Base-by-base conservation (phyloP, 176 grass and related monocot genomes). In the Oryza coarctata region DNA sequence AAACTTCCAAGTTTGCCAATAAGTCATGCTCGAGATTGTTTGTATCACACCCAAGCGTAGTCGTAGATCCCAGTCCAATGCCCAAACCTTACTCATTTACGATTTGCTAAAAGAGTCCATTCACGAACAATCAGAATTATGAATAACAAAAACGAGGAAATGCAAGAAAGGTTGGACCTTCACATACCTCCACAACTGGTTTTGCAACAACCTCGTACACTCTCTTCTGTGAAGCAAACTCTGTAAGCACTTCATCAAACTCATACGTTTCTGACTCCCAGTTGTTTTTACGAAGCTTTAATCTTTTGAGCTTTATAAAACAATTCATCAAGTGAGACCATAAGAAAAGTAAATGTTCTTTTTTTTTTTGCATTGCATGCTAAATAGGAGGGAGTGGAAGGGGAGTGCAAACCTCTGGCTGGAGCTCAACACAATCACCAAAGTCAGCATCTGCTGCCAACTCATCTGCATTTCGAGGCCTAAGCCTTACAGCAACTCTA, bases 131-230 rank as follows among this genome's bases (percentile, higher is more conserved):
- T 84, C 33, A 18, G 10, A 74, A 64, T 70, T 17, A 35, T 43
- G 33, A 84, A 22, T 29, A 70, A 57, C 30, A 79, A 28, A 43
- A 15, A 44, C 0, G 13, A 17, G 72, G 26, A 69, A 38, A 63
- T 33, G 39, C n/a, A 18, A 90, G 33, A 84, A 77, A 74, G 50
- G 69, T 70, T 61, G 23, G 18, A 88, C 50, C 50, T 76, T 82
- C 75, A 70, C 29, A 74, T 96, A 99, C 97, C 97, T 99, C 97
- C 3, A 99, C 93, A 76, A 99, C 97, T 63, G 97, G 97, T 86
- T 99, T 99, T n/a, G 97, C 91, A 45, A 99, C 97, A 68, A 96
- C 97, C 92, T 99, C 97, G 65, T 99, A 99, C 57, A 99, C 97
- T 86, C 97, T 88, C 86, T 99, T 99, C 74, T 99, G 97, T 68